phyloP scores from a whole-genome alignment of 768 basidiomycete species.

The Tulasnella sp. region DNA sequence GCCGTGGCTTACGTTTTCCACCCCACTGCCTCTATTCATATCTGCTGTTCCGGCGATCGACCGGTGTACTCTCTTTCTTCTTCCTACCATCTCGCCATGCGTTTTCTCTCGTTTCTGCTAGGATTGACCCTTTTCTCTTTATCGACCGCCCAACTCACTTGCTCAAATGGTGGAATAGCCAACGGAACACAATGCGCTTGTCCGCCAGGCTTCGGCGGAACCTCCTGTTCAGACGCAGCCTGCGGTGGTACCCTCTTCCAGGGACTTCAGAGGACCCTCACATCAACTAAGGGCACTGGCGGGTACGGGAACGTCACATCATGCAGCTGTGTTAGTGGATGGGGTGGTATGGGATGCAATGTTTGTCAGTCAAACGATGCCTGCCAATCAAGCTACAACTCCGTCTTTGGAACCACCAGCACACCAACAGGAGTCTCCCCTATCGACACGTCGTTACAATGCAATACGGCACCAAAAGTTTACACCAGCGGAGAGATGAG shows the following conservation, averaged over 20 bases:
- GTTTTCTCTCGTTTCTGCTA: background rate
- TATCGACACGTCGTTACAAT: constrained; percentile 40
- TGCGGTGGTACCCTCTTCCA: constrained; percentile 81
- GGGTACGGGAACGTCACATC: constrained; percentile 57
- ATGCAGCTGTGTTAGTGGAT: constrained; percentile 64
- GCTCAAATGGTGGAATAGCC: constrained; percentile 57
- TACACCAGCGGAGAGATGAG: constrained; percentile 76
- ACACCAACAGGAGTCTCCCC: constrained; percentile 4
- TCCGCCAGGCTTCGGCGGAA: constrained; percentile 71
- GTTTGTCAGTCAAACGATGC: constrained; percentile 56
- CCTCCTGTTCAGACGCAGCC: constrained; percentile 53
- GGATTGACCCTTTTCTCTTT: background rate
- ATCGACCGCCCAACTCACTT: constrained; percentile 27
- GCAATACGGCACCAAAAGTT: constrained; percentile 58
- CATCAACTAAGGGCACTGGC: constrained; percentile 29
- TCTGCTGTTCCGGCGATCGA: background rate
- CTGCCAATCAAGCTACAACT: constrained; percentile 53
- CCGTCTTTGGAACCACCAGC: constrained; percentile 26
- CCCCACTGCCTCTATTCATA: background rate
- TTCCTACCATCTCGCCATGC: background rate
- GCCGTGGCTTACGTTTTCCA: too few relatives aligned
- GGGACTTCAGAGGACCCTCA: constrained; percentile 46
- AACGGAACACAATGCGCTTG: constrained; percentile 58
- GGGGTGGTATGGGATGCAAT: constrained; percentile 71
- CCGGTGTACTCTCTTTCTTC: background rate